phyloP scores from a whole-genome alignment of 2,329 filamentous ascomycete species.

The Paecilomyces dactylethromorphus region DNA sequence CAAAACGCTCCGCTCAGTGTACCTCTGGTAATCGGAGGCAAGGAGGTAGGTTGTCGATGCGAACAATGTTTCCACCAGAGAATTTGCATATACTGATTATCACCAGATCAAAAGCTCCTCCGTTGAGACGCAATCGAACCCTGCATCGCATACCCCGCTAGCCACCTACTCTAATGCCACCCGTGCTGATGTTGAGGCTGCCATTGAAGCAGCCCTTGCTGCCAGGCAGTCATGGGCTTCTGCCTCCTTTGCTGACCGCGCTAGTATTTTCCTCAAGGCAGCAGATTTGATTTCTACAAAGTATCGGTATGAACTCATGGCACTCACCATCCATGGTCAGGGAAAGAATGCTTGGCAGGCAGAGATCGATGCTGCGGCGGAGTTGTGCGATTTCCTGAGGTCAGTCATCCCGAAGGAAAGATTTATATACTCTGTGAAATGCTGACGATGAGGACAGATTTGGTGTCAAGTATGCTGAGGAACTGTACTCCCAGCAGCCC shows the following conservation, averaged over 20 bases:
- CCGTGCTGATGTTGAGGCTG: slow-evolving; percentile 64
- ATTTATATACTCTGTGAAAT: neutral
- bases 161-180: slow-evolving; percentile 82
- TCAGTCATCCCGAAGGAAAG: slow-evolving; percentile 10
- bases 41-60: slow-evolving; percentile 52
- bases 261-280: slow-evolving; percentile 91
- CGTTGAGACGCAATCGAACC: slow-evolving; percentile 63
- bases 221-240: slow-evolving; percentile 82
- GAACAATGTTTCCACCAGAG: neutral
- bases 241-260: slow-evolving; percentile 82
- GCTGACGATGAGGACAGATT: slow-evolving; percentile 43
- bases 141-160: slow-evolving; percentile 70
- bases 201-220: slow-evolving; percentile 78
- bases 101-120: slow-evolving; percentile 24
- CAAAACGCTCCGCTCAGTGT: slow-evolving; percentile 66
- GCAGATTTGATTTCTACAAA: slow-evolving; percentile 85
- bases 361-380: slow-evolving; percentile 94
- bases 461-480: slow-evolving; percentile 88
- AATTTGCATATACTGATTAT: neutral
- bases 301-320: slow-evolving; percentile 96
- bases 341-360: slow-evolving; percentile 99
- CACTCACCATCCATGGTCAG: slow-evolving; percentile 89
- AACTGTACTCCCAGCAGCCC: slow-evolving; percentile 83
- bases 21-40: slow-evolving; percentile 76
- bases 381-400: slow-evolving; percentile 85